Base-by-base conservation (phyloP, 495 filamentous ascomycete species). In the Hyaloscypha hepaticicola region DNA sequence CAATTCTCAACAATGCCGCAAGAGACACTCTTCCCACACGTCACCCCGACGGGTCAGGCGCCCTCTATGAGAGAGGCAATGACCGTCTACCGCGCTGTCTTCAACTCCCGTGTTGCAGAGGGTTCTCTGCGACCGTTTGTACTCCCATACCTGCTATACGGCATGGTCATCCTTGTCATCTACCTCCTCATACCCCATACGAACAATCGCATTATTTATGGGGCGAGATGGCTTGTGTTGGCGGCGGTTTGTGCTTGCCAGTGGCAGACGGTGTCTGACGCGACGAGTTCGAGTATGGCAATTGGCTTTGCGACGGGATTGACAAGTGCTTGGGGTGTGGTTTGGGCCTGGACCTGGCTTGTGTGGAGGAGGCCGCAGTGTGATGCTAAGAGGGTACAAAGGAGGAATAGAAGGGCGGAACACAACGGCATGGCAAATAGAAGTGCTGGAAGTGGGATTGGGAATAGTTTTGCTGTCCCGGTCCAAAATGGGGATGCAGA, bases 301-400 rank as follows among this genome's bases (percentile, higher is more conserved):
- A 74, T 83, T 51, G 84, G 85, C 0, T 93, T 91, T 68, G 85
- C 83, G n/a, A 76, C 85, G 22, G 92, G 92, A 0, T 65, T 94
- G 57, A 70, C 89, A 25, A 78, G 78, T 0, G 78, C 80, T 14
- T 96, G 89, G 88, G 80, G 80, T 45, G 79, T 85, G 24, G 72
- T 95, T 12, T 92, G 88, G 89, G 77, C 73, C 59, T 75, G 79
- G 16, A 80, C 80, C 0, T 71, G 91, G 67, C 72, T 95, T 29
- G 69, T 93, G 3, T 87, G 86, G 66, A 84, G 83, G 62, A 81
- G 87, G 67, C 80, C 83, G 3, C 88, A 94, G 72, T 78, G 72
- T 60, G 86, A 89, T 25, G 89, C 88, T 29, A 84, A 79, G 69
- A 81, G 91, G 60, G 85, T 96, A 21, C 80, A 87, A 70, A 76